Evolutionary conservation across 2,329 filamentous ascomycete species (phyloP).

Genomic region (Colletotrichum navitas): DNA sequence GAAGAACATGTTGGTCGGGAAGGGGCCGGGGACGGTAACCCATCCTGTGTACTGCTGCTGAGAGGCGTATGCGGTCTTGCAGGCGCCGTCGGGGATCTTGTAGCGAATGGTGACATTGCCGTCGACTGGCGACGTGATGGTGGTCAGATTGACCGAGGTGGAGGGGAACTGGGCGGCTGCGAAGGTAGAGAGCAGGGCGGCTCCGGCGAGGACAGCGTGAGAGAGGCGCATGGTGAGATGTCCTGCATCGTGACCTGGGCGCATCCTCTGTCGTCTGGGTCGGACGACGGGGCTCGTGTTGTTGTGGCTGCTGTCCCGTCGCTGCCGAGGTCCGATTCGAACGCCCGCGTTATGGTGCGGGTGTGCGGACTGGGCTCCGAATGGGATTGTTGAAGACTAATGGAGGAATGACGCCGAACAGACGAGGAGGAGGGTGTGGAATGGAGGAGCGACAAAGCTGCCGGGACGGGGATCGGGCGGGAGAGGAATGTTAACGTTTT

Average conservation of each 20-base stretch:
- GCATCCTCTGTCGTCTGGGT: conserved; percentile 28
- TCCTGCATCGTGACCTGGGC: conserved; percentile 39
- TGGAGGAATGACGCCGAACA: conserved; percentile 18
- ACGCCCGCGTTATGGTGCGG: neutral
- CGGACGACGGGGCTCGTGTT: neutral
- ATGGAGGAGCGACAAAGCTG: neutral
- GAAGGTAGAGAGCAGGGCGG: conserved; percentile 26
- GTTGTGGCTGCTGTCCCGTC: neutral
- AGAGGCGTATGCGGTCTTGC: conserved; percentile 71
- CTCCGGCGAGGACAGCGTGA: conserved; percentile 25
- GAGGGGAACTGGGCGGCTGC: conserved; percentile 40
- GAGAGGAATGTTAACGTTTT: conserved; percentile 33
- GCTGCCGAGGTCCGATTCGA: neutral
- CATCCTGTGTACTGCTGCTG: conserved; percentile 81
- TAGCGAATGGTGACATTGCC: conserved; percentile 75
- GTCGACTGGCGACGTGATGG: conserved; percentile 72
- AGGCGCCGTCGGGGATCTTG: conserved; percentile 71
- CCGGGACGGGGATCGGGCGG: neutral
- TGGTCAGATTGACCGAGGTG: conserved; percentile 59
- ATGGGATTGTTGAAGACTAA: neutral
- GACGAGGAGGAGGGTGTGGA: conserved; percentile 1
- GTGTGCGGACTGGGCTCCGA: neutral
- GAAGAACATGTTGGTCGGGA: conserved; percentile 65
- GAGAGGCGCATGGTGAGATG: conserved; percentile 39
- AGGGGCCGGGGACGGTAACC: conserved; percentile 70